A percentile compares a stretch with the other conserved stretches of the same genome.
phyloP scores from a whole-genome alignment of 345 rosid genomes.

The Anastatica hierochuntica region DNA sequence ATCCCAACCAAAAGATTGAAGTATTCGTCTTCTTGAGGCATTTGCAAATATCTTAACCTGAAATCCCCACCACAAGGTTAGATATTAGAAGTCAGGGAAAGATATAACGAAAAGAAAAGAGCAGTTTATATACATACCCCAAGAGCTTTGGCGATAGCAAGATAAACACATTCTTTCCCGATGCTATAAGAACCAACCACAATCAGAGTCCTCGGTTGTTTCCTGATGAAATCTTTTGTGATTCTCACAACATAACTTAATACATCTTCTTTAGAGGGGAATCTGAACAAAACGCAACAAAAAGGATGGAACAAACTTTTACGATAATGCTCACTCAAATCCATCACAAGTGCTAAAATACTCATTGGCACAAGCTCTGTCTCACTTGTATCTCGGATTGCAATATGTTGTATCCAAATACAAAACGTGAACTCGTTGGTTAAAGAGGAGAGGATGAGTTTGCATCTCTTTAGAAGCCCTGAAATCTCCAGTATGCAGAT shows the following conservation, averaged over 20 bases:
- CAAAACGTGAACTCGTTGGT: conserved; percentile 43
- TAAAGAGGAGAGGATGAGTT: conserved; percentile 41
- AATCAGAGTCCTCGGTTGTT: conserved; percentile 59
- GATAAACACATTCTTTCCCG: conserved; percentile 74
- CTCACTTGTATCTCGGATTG: conserved; percentile 67
- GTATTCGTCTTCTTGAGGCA: conserved; percentile 49
- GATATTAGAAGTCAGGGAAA: not conserved
- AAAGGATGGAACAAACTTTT: not conserved
- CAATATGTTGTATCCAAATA: conserved; percentile 79
- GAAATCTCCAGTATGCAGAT: conserved; percentile 83
- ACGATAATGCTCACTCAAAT: not conserved
- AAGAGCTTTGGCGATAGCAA: conserved; percentile 62
- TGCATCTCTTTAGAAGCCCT: conserved; percentile 64
- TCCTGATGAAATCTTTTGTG: conserved; percentile 43
- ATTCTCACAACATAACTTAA: conserved; percentile 44
- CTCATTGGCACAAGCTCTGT: not conserved
- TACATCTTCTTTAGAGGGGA: conserved; percentile 67
- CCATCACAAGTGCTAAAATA: not conserved
- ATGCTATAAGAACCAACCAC: conserved; percentile 80
- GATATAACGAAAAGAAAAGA: too few relatives aligned
- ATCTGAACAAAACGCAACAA: conserved; percentile 34
- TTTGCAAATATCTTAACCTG: conserved; percentile 61
- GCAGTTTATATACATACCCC: conserved; percentile 52
- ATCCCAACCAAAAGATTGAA: conserved; percentile 60
- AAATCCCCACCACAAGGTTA: not conserved